Conservation (phyloP, 2,329 filamentous ascomycete genomes). For the Fusarium buxicola region DNA sequence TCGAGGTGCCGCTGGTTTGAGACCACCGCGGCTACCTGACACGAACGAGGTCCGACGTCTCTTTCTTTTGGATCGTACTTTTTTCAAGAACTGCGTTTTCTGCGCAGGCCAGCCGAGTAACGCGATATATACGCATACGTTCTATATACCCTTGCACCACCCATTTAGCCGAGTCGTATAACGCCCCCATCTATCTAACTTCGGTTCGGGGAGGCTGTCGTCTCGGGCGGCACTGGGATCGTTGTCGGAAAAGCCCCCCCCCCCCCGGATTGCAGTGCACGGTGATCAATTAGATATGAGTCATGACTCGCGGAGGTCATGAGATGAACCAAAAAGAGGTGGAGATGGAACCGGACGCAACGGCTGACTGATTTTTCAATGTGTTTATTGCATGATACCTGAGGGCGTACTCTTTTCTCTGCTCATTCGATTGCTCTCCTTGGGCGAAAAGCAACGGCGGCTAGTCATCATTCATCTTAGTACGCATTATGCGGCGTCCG, state of each 20-base stretch:
- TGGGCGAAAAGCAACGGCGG: constrained; percentile 11
- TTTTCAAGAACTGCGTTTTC: constrained; percentile 4
- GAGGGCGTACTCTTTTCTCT: constrained; percentile 30
- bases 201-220: constrained; percentile 6
- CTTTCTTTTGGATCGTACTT: constrained; percentile 12
- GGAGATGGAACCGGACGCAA: constrained; percentile 17
- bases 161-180: not conserved
- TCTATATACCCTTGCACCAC: constrained; percentile 14
- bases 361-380: constrained; percentile 22
- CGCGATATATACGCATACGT: constrained; percentile 7
- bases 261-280: constrained; percentile 5
- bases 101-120: constrained; percentile 9
- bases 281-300: constrained; percentile 20
- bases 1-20: not conserved
- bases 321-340: constrained; percentile 17
- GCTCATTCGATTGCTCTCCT: constrained; percentile 8
- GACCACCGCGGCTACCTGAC: not conserved
- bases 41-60: not conserved
- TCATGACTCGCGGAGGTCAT: constrained; percentile 23
- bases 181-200: constrained; percentile 2
- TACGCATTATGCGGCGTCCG: constrained; percentile 30
- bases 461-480: constrained; percentile 16
- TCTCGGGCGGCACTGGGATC: constrained; percentile 5
- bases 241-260: not conserved
- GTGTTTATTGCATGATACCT: constrained; percentile 41